A percentile compares a stretch with the other conserved stretches of the same genome.
Conservation (phyloP, 441 rosid species). For the Cnidoscolus chayamansa region DNA sequence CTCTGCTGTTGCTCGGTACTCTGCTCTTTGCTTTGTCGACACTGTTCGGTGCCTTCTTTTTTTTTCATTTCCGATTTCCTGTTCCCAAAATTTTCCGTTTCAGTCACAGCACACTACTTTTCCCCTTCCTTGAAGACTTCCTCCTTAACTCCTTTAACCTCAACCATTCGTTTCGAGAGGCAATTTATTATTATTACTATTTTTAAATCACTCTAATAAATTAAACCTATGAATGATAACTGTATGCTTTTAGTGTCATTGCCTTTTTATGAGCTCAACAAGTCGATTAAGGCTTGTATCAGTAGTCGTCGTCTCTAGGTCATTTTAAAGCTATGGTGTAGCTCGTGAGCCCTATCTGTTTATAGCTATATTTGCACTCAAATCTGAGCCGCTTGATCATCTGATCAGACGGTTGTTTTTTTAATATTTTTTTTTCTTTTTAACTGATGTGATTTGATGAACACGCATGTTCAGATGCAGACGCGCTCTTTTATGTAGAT, state of each 20-base stretch:
- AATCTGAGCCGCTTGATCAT: conserved; percentile 29
- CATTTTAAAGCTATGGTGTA: conserved; percentile 20
- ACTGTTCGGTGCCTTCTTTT: not conserved
- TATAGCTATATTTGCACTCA: conserved; percentile 17
- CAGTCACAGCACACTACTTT: conserved; percentile 2
- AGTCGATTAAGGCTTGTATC: conserved; percentile 1
- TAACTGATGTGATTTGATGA: conserved; percentile 17
- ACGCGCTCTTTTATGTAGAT: conserved; percentile 32
- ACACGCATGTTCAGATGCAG: conserved; percentile 1
- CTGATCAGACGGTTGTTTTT: conserved; percentile 36
- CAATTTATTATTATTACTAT: not conserved
- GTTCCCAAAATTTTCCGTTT: conserved; percentile 18
- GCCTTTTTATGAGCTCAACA: conserved; percentile 4
- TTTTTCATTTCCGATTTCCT: conserved; percentile 2
- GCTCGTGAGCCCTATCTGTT: conserved; percentile 21
- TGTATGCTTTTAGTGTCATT: not conserved
- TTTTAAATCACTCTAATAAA: no score
- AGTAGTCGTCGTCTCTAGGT: conserved; percentile 36
- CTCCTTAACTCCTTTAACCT: conserved; percentile 15
- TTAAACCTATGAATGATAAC: not conserved
- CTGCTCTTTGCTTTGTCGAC: conserved; percentile 29
- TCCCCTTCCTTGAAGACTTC: conserved; percentile 17
- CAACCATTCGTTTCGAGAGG: not conserved
- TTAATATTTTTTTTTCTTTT: not conserved
- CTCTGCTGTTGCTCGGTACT: conserved; percentile 14